A percentile compares a stretch with the other conserved stretches of the same genome.
Evolutionary conservation across 495 filamentous ascomycete species (phyloP).

Genomic region (Aspergillus kassunensis): DNA sequence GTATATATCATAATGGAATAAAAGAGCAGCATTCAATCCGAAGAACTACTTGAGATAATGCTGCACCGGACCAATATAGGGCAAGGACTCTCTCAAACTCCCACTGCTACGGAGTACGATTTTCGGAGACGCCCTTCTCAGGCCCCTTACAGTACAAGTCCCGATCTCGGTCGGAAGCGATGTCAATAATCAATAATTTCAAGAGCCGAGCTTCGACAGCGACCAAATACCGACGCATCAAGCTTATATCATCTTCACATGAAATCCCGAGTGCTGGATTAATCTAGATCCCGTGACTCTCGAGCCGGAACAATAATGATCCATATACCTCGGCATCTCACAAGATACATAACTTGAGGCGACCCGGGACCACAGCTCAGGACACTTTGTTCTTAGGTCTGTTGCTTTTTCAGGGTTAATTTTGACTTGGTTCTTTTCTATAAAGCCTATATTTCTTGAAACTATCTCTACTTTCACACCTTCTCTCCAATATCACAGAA

Average conservation of each 20-base stretch:
- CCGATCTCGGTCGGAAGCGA: neutral
- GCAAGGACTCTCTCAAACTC: too few relatives aligned
- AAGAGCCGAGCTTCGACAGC: neutral
- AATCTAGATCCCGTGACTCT: slow-evolving; percentile 29
- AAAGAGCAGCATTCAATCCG: too few relatives aligned
- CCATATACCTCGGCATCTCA: slow-evolving; percentile 37
- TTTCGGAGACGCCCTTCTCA: too few relatives aligned
- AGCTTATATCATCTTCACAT: slow-evolving; percentile 20
- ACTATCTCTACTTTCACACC: slow-evolving; percentile 10
- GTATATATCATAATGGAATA: too few relatives aligned
- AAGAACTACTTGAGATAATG: too few relatives aligned
- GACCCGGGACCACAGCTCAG: slow-evolving; percentile 4
- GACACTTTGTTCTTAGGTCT: too few relatives aligned
- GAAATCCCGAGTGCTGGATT: slow-evolving; percentile 10
- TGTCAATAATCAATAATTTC: neutral
- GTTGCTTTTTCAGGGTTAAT: too few relatives aligned
- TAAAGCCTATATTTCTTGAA: slow-evolving; percentile 5
- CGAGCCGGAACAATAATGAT: slow-evolving; percentile 32
- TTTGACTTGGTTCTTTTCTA: slow-evolving; percentile 1
- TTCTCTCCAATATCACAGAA: slow-evolving; percentile 5
- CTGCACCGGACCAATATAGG: too few relatives aligned
- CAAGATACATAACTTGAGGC: slow-evolving; percentile 24
- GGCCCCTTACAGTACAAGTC: too few relatives aligned
- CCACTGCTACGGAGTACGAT: too few relatives aligned
- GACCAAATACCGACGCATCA: neutral